Evolutionary conservation across 2,329 filamentous ascomycete genomes (phyloP).

Genomic region (Fusarium sp.): DNA sequence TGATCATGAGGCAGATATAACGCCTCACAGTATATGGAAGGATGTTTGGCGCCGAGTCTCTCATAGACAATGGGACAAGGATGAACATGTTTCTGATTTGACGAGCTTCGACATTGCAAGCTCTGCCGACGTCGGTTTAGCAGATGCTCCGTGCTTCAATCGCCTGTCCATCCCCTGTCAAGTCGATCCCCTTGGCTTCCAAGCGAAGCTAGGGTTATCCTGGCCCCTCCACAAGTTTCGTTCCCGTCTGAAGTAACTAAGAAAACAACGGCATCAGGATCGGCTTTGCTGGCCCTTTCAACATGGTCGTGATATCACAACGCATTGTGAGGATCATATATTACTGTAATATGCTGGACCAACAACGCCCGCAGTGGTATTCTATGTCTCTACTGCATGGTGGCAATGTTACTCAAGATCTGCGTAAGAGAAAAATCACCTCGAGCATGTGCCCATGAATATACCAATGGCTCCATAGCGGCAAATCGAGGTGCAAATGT

Average conservation of each 20-base stretch:
- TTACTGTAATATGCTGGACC: slow-evolving; percentile 12
- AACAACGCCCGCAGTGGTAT: slow-evolving; percentile 2
- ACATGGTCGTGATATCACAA: slow-evolving; percentile 28
- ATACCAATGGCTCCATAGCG: slow-evolving; percentile 40
- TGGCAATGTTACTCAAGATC: slow-evolving; percentile 32
- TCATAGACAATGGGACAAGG: neutral
- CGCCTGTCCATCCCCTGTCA: slow-evolving; percentile 39
- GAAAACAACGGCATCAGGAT: slow-evolving; percentile 39
- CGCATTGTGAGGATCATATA: slow-evolving; percentile 16
- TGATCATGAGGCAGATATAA: neutral
- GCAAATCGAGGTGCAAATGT: slow-evolving; percentile 36
- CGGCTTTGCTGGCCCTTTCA: slow-evolving; percentile 32
- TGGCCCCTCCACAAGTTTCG: slow-evolving; percentile 45
- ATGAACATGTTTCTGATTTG: slow-evolving; percentile 7
- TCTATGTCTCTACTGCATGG: slow-evolving; percentile 16
- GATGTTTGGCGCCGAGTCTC: neutral
- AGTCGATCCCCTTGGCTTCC: slow-evolving; percentile 40
- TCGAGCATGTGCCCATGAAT: slow-evolving; percentile 34
- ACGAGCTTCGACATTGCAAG: slow-evolving; percentile 20
- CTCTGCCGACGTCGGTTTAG: slow-evolving; percentile 42
- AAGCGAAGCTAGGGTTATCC: slow-evolving; percentile 45
- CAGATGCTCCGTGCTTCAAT: slow-evolving; percentile 44
- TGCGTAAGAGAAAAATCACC: slow-evolving; percentile 30
- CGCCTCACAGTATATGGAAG: neutral
- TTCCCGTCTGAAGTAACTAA: slow-evolving; percentile 39